phyloP scores from a whole-genome alignment of 768 basidiomycete species.

The Trametes gibbosa region DNA sequence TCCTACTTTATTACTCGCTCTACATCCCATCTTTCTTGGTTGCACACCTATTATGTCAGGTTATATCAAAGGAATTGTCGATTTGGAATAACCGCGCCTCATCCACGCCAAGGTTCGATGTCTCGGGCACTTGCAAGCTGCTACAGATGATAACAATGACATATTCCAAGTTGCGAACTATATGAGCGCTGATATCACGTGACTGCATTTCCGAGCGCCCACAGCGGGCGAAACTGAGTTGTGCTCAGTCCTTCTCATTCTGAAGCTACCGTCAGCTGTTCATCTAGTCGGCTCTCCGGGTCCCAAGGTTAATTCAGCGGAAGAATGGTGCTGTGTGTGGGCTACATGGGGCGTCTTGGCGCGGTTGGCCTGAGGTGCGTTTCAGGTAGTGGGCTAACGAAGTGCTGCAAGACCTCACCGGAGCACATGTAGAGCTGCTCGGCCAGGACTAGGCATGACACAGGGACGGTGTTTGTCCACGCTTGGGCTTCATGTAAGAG shows the following conservation, averaged over 20 bases:
- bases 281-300: not conserved
- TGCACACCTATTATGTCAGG: too few species aligned
- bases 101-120: too few species aligned
- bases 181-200: not conserved
- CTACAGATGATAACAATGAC: too few species aligned
- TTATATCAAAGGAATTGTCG: too few species aligned
- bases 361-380: constrained; percentile 13
- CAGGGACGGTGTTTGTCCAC: constrained; percentile 15
- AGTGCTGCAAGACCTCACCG: not conserved
- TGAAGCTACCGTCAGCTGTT: not conserved
- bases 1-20: too few species aligned
- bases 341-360: constrained; percentile 12
- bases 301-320: not conserved
- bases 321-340: constrained; percentile 13
- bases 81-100: too few species aligned
- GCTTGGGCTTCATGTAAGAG: constrained; percentile 13
- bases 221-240: not conserved
- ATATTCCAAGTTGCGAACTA: too few species aligned
- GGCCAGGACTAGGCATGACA: constrained; percentile 4
- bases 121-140: too few species aligned
- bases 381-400: not conserved
- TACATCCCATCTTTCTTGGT: too few species aligned
- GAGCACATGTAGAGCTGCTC: not conserved
- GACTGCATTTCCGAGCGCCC: too few species aligned
- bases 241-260: not conserved